Conservation (phyloP, 2,329 filamentous ascomycete genomes). For the Cladosporium sp. region DNA sequence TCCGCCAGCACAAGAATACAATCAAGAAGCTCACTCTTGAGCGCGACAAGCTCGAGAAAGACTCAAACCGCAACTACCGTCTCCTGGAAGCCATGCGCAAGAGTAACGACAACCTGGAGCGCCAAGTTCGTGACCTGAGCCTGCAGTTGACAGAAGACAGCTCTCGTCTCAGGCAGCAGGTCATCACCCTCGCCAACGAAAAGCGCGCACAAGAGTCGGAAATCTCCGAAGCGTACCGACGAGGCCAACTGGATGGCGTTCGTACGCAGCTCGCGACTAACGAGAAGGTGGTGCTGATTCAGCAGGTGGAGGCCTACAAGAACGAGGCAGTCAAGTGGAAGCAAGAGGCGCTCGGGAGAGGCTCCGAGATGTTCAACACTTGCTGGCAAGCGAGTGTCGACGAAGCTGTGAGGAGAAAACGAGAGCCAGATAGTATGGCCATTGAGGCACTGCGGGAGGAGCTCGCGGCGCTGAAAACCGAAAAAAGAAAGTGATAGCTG, state of each 20-base stretch:
- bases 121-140: conserved; percentile 4
- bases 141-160: conserved; percentile 1
- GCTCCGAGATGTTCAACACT: conserved; percentile 23
- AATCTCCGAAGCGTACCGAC: background rate
- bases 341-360: conserved; percentile 26
- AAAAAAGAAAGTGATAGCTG: conserved; percentile 8
- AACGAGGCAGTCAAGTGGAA: conserved; percentile 27
- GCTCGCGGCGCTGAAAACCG: conserved; percentile 9
- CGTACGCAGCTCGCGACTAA: background rate
- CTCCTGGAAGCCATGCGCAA: background rate
- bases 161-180: background rate
- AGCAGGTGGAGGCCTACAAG: conserved; percentile 26
- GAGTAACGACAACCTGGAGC: background rate
- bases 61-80: background rate
- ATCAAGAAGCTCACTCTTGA: background rate
- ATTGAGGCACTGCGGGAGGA: conserved; percentile 25
- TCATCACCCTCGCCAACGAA: background rate
- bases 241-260: background rate
- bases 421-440: conserved; percentile 28
- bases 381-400: conserved; percentile 30
- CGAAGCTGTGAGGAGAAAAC: conserved; percentile 30
- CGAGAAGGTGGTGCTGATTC: conserved; percentile 26
- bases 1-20: background rate
- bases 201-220: background rate
- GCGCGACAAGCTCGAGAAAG: background rate